Conservation (phyloP, 768 basidiomycete species). For the Udeniomyces megalosporus region DNA sequence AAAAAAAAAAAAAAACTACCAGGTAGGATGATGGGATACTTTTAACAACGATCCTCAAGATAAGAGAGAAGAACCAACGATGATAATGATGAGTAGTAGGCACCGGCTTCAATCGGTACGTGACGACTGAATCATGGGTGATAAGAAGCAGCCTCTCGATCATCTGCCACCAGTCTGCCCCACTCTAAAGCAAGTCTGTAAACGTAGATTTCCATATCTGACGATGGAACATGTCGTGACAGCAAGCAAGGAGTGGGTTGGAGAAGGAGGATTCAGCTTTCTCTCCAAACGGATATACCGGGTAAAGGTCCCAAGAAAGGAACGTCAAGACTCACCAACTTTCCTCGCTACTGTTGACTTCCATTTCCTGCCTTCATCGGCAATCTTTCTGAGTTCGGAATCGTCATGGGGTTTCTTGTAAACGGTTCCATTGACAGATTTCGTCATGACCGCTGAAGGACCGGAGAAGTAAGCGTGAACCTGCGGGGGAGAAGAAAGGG, state of each 20-base stretch:
- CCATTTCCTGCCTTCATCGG: conserved; percentile 85
- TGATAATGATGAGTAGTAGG: no score
- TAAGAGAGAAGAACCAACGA: no score
- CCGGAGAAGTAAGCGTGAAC: conserved; percentile 86
- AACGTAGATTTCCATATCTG: conserved; percentile 28
- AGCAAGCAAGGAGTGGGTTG: not conserved
- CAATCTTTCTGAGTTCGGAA: conserved; percentile 57
- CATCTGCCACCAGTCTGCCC: conserved; percentile 67
- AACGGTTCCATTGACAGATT: conserved; percentile 15
- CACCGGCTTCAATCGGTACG: no score
- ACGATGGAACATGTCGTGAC: not conserved
- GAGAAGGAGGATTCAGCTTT: not conserved
- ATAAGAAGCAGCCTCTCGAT: conserved; percentile 42
- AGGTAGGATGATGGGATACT: no score
- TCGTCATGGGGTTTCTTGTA: conserved; percentile 31
- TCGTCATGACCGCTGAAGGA: conserved; percentile 44
- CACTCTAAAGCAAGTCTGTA: conserved; percentile 80
- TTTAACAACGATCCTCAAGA: no score
- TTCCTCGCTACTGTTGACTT: conserved; percentile 63
- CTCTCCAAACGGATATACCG: not conserved
- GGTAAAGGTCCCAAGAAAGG: conserved; percentile 7
- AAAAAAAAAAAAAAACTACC: not conserved
- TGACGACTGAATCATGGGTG: not conserved
- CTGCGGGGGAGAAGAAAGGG: conserved; percentile 19
- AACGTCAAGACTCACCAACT: conserved; percentile 32